phyloP scores from a whole-genome alignment of 208 protist species.

The Crithidia mellificae region DNA sequence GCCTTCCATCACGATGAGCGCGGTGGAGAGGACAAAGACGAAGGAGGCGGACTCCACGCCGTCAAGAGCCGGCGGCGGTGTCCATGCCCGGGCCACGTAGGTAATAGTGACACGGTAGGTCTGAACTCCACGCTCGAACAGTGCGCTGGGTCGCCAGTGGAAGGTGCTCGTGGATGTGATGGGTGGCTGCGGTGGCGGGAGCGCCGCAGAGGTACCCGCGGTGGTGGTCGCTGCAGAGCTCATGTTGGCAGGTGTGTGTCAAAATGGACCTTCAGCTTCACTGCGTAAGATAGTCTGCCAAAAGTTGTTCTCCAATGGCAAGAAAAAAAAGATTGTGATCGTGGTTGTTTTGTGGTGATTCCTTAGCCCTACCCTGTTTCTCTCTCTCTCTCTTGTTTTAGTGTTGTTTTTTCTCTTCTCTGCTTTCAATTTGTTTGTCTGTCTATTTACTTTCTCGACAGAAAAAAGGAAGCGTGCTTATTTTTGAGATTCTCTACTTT shows the following conservation, averaged over 20 bases:
- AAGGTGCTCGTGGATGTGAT: neutral
- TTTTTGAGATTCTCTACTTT: too few species aligned
- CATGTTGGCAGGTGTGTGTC: neutral
- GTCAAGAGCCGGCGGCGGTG: slow-evolving; percentile 12
- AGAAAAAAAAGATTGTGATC: too few species aligned
- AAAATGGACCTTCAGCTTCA: too few species aligned
- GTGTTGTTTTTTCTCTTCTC: too few species aligned
- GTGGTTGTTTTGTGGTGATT: too few species aligned
- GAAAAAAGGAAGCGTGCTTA: too few species aligned
- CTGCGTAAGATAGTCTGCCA: too few species aligned
- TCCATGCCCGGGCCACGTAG: slow-evolving; percentile 21
- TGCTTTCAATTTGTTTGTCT: too few species aligned
- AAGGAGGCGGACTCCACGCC: slow-evolving; percentile 27
- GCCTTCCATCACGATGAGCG: slow-evolving; percentile 22
- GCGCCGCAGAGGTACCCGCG: neutral
- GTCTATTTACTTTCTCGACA: too few species aligned
- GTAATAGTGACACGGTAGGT: slow-evolving; percentile 14
- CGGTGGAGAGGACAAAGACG: slow-evolving; percentile 11
- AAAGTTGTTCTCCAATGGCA: neutral
- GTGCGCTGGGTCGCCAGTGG: neutral
- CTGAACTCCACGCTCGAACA: slow-evolving; percentile 15
- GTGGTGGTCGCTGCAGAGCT: neutral
- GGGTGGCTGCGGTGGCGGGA: neutral
- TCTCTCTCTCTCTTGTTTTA: too few species aligned
- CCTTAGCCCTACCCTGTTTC: too few species aligned